Conservation (phyloP, 2,329 filamentous ascomycete genomes). For the Berkeleyomyces basicola region DNA sequence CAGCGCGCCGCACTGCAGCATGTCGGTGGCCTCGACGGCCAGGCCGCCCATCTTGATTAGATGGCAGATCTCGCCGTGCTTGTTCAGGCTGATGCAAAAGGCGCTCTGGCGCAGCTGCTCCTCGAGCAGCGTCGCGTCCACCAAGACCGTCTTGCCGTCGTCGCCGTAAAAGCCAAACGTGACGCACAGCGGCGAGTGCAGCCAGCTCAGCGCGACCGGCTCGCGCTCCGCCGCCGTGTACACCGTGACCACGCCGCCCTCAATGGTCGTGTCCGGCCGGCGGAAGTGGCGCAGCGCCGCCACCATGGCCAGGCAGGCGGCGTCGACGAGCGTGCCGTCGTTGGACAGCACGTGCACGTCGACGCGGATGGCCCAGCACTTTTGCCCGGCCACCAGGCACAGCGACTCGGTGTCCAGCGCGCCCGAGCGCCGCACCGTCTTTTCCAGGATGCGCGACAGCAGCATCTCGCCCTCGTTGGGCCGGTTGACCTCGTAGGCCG, state of each 20-base stretch:
- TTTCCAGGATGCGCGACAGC: slow-evolving; percentile 77
- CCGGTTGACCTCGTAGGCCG: slow-evolving; percentile 73
- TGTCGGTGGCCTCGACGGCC: slow-evolving; percentile 59
- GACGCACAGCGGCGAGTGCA: slow-evolving; percentile 82
- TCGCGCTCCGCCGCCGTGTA: slow-evolving; percentile 75
- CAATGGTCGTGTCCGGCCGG: slow-evolving; percentile 73
- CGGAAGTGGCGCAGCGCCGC: slow-evolving; percentile 82
- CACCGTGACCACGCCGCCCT: slow-evolving; percentile 69
- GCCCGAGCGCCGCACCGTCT: slow-evolving; percentile 79
- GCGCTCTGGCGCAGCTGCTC: slow-evolving; percentile 60
- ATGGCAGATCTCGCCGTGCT: slow-evolving; percentile 78
- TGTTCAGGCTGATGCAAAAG: slow-evolving; percentile 72
- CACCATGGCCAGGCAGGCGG: slow-evolving; percentile 70
- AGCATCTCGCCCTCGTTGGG: slow-evolving; percentile 73
- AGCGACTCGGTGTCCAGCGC: slow-evolving; percentile 92
- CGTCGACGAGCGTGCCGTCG: slow-evolving; percentile 80
- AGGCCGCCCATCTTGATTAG: slow-evolving; percentile 79
- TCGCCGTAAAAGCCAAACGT: slow-evolving; percentile 68
- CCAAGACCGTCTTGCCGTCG: slow-evolving; percentile 46
- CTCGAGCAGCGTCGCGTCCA: slow-evolving; percentile 59
- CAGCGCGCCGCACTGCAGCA: slow-evolving; percentile 60
- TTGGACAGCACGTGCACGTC: slow-evolving; percentile 85
- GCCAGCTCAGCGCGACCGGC: slow-evolving; percentile 74
- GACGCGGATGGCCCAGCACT: slow-evolving; percentile 80
- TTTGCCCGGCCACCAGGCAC: slow-evolving; percentile 77